These are phyloP conservation scores for Austropuccinia psidii DNA, from an alignment of 1,284 basidiomycete species.

Conservation along the genomic window DNA sequence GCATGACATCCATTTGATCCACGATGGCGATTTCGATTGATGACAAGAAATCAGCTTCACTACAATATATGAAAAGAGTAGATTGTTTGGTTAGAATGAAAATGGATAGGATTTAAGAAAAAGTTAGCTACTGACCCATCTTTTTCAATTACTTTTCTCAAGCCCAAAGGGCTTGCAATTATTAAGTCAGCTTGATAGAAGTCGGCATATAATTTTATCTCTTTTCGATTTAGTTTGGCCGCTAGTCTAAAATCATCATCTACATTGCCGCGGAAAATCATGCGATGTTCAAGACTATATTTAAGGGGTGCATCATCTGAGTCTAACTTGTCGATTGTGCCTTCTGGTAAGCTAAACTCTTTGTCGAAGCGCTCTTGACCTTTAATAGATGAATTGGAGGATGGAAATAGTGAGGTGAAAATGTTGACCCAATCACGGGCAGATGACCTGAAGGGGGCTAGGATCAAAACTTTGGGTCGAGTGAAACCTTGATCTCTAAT, in stretches of 20 bases:
- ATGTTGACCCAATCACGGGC: constrained; percentile 66
- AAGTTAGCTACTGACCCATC: constrained; percentile 50
- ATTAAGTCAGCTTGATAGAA: constrained; percentile 89
- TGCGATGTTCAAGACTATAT: constrained; percentile 58
- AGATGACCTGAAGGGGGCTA: constrained; percentile 84
- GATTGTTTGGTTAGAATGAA: background rate
- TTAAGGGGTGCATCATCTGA: background rate
- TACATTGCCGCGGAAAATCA: constrained; percentile 91
- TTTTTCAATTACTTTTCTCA: constrained; percentile 87
- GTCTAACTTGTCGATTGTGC: constrained; percentile 72
- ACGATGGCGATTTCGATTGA: constrained; percentile 89
- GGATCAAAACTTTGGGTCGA: constrained; percentile 81
- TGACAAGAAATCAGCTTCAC: constrained; percentile 78
- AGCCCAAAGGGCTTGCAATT: constrained; percentile 82
- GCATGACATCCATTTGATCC: constrained; percentile 84
- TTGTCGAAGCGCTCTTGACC: constrained; percentile 70
- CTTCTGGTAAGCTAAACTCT: constrained; percentile 75
- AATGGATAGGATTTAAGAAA: background rate
- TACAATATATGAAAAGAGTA: constrained; percentile 44
- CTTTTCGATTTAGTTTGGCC: constrained; percentile 80
- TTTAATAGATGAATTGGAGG: constrained; percentile 65
- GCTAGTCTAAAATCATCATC: constrained; percentile 93
- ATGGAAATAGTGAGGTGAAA: constrained; percentile 55
- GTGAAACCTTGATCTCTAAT: constrained; percentile 93
- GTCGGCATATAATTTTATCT: constrained; percentile 71